phyloP scores from a whole-genome alignment of 1,284 basidiomycete genomes.

The Cystobasidiaceae sp. region DNA sequence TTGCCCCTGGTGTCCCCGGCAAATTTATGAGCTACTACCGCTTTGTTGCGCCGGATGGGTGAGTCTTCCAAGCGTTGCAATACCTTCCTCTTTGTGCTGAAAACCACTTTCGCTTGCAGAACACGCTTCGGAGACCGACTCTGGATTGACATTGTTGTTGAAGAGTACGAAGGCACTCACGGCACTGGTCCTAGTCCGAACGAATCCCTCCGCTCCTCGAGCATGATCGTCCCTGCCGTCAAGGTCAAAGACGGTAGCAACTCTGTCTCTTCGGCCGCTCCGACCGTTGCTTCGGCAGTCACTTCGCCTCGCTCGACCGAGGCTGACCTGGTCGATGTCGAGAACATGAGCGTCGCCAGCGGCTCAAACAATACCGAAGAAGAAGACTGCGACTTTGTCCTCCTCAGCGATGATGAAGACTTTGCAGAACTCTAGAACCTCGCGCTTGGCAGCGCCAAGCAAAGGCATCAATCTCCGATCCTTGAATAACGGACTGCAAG shows the following conservation, averaged over 20 bases:
- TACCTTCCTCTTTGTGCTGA: no score
- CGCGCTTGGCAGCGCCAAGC: no score
- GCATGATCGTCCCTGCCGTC: slow-evolving; percentile 12
- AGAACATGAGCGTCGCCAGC: neutral
- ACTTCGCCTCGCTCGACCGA: slow-evolving; percentile 14
- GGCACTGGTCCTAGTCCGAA: neutral
- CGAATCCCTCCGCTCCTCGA: slow-evolving; percentile 11
- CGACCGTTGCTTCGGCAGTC: neutral
- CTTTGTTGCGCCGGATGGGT: slow-evolving; percentile 32
- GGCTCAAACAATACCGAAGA: neutral
- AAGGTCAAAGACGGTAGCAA: neutral
- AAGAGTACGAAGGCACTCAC: neutral
- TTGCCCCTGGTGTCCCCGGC: slow-evolving; percentile 38
- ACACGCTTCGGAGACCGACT: slow-evolving; percentile 28
- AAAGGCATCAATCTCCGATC: no score
- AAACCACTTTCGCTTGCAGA: neutral
- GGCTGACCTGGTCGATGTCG: slow-evolving; percentile 6
- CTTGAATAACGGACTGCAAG: no score
- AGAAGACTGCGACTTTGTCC: slow-evolving; percentile 23
- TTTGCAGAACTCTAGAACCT: slow-evolving; percentile 4
- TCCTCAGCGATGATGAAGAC: slow-evolving; percentile 23
- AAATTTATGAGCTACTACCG: slow-evolving; percentile 37
- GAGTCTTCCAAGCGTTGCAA: no score
- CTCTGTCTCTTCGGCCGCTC: neutral
- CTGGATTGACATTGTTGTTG: slow-evolving; percentile 29